These are phyloP conservation scores for Penicillium crustosum DNA, from an alignment of 2,329 filamentous ascomycete species.

Conservation along the genomic window DNA sequence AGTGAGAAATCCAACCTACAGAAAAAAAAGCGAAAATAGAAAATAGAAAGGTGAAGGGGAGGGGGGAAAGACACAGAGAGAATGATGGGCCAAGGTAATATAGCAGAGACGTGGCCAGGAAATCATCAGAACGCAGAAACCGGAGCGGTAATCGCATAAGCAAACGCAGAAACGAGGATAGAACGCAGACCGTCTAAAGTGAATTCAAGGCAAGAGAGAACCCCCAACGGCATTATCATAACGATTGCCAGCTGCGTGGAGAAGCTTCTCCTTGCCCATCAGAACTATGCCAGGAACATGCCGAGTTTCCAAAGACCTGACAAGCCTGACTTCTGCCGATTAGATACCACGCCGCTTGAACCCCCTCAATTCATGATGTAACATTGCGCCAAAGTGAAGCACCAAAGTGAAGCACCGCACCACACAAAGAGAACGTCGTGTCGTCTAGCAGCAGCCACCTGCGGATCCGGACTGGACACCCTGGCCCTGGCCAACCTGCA, in stretches of 20 bases:
- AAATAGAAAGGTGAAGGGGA: constrained; percentile 16
- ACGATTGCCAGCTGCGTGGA: constrained; percentile 13
- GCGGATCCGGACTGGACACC: constrained; percentile 85
- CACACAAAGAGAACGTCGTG: constrained; percentile 11
- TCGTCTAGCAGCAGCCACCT: constrained; percentile 82
- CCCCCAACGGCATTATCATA: constrained; percentile 14
- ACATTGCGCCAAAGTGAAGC: constrained; percentile 29
- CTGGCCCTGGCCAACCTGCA: constrained; percentile 92
- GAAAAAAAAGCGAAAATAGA: constrained; percentile 18
- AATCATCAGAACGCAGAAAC: constrained; percentile 24
- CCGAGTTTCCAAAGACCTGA: constrained; percentile 10
- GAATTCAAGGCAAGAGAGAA: constrained; percentile 29
- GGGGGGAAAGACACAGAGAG: constrained; percentile 16
- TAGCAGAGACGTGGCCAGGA: constrained; percentile 9
- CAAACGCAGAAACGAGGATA: constrained; percentile 27
- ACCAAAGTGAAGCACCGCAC: constrained; percentile 28
- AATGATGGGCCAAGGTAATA: constrained; percentile 12
- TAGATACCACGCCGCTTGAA: constrained; percentile 20
- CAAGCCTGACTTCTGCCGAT: constrained; percentile 13
- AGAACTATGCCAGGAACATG: constrained; percentile 9
- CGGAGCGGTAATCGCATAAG: constrained; percentile 32
- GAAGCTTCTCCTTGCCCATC: constrained; percentile 9
- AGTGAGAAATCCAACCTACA: constrained; percentile 38
- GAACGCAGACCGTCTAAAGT: constrained; percentile 37
- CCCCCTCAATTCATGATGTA: constrained; percentile 24